Conservation (phyloP, 768 basidiomycete genomes). For the Hemileccinum rubropunctum region DNA sequence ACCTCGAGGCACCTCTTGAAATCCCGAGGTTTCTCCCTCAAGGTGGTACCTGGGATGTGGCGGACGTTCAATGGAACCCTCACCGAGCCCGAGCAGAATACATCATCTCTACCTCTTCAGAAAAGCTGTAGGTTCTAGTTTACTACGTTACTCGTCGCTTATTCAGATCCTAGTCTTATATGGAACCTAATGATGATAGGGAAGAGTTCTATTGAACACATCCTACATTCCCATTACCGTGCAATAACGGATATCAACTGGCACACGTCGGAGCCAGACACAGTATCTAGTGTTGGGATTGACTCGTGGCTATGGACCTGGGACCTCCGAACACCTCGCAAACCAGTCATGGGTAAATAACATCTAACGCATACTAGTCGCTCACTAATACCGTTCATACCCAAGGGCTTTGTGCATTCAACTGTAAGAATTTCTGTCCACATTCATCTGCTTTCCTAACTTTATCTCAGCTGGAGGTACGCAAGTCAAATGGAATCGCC, state of each 20-base stretch:
- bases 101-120: conserved; percentile 84
- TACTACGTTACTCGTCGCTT: neutral
- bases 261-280: conserved; percentile 82
- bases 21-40: conserved; percentile 94
- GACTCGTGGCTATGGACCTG: conserved; percentile 95
- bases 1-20: conserved; percentile 82
- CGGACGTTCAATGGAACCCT: conserved; percentile 92
- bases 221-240: conserved; percentile 86
- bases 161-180: conserved; percentile 55
- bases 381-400: neutral
- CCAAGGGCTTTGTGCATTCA: conserved; percentile 58
- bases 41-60: conserved; percentile 95
- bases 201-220: conserved; percentile 79
- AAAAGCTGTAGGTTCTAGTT: conserved; percentile 66
- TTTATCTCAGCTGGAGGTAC: conserved; percentile 70
- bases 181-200: conserved; percentile 85
- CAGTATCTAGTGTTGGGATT: conserved; percentile 86
- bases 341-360: conserved; percentile 62
- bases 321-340: conserved; percentile 75
- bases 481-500: conserved; percentile 96
- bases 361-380: neutral
- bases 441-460: neutral
- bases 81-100: conserved; percentile 73
- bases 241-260: conserved; percentile 99
- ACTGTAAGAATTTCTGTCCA: conserved; percentile 34